Evolutionary conservation across 176 grass and related monocot species (phyloP), one percentile per base, ranked within the genome.

Genomic region (Oropetium thomaeum): DNA sequence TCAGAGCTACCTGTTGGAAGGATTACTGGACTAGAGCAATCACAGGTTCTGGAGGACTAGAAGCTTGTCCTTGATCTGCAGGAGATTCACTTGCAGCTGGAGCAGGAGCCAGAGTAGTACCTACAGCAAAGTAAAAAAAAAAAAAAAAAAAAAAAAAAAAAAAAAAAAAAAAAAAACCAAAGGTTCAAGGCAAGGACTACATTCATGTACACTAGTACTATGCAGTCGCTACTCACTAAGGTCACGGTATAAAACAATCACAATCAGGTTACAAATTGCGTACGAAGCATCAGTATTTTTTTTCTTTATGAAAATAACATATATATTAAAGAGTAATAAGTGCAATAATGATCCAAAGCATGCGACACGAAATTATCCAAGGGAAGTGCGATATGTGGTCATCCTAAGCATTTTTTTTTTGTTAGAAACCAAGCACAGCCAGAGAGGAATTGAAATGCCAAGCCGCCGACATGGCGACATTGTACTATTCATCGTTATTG

Each of bases 1-100:
- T 89, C 61, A 64, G 33, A 75, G 40, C 35, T 70, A 93, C 86
- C 86, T 80, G 70, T 44, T 79, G 90, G 84, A 84, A 79, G 60
- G 72, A 68, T 43, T 34, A 86, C 84, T 25, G 79, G 75, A 65
- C 34, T 16, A 82, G 87, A 43, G 72, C 51, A 20, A 47, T 30
- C 7, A 60, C 58, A 81, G 80, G 74, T 42, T 74, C 57, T 62
- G 87, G 87, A 82, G 90, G 87, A 60, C 62, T 79, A 66, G 83
- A 84, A 70, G 73, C 47, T 58, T 87, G 80, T 61, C 65, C 88
- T 79, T 84, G 71, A 61, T 73, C 41, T 22, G 19, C 63, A 35
- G 80, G 89, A 15, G 86, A 75, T 76, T 82, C 60, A 43, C 49
- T 61, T 47, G 37, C 62, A 31, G 0, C 72, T 29, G 81, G 71